Conservation (phyloP, 1,139 yeast species). For the Geotrichum bryndzae region DNA sequence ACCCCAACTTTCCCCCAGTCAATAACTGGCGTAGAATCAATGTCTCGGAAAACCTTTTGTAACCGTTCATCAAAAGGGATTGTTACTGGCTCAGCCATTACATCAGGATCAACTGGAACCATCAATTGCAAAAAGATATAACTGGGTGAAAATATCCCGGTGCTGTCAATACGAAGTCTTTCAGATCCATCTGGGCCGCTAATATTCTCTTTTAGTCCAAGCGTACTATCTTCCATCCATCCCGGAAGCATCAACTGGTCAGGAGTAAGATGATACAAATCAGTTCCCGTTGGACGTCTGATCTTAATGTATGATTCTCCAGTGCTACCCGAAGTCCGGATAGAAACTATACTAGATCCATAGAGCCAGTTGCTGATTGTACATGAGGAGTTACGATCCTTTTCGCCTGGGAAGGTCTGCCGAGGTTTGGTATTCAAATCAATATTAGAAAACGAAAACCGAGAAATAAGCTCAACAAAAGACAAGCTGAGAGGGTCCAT, state of each 20-base stretch:
- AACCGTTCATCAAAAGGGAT: conserved; percentile 46
- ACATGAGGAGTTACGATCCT: conserved; percentile 14
- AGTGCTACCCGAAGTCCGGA: conserved; percentile 47
- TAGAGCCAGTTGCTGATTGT: conserved; percentile 47
- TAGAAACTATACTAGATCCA: conserved; percentile 53
- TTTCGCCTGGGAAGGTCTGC: background rate
- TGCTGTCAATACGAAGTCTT: conserved; percentile 2
- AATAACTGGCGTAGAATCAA: conserved; percentile 76
- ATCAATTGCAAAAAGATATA: conserved; percentile 42
- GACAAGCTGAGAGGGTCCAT: conserved; percentile 55
- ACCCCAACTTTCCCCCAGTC: conserved; percentile 77
- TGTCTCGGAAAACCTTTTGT: conserved; percentile 52
- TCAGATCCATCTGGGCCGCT: background rate
- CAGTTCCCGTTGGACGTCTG: conserved; percentile 64
- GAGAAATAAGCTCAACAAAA: conserved; percentile 57
- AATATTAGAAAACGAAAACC: conserved; percentile 62
- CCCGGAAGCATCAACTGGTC: conserved; percentile 42
- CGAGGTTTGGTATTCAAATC: conserved; percentile 42
- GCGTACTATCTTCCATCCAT: conserved; percentile 23
- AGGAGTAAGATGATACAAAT: conserved; percentile 44
- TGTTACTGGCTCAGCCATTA: conserved; percentile 36
- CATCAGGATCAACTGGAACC: conserved; percentile 30
- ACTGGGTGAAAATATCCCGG: conserved; percentile 34
- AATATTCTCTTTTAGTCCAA: conserved; percentile 1
- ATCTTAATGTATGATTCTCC: conserved; percentile 54